phyloP scores from a whole-genome alignment of 768 basidiomycete genomes.

The Tylopilus felleus region DNA sequence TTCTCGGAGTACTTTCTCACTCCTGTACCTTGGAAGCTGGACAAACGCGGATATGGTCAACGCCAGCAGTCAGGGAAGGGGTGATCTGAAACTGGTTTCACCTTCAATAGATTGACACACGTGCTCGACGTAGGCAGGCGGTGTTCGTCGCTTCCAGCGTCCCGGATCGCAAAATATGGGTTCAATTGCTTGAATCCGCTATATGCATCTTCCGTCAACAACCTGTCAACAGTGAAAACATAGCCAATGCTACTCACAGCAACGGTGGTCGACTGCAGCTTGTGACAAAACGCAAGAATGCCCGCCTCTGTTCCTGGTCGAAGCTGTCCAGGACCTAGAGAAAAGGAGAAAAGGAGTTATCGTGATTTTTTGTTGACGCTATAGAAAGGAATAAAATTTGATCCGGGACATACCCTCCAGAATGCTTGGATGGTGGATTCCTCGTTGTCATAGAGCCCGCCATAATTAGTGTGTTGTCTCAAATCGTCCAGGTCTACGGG shows the following conservation, averaged over 20 bases:
- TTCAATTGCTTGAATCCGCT: conserved; percentile 85
- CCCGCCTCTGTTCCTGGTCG: conserved; percentile 72
- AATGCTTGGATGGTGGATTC: conserved; percentile 73
- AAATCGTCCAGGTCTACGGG: conserved; percentile 85
- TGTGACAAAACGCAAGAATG: conserved; percentile 87
- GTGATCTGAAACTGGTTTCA: conserved; percentile 23
- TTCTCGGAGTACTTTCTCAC: conserved; percentile 57
- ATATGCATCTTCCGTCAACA: neutral
- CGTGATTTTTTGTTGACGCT: too few relatives aligned
- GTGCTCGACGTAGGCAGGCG: conserved; percentile 78
- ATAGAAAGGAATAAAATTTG: neutral
- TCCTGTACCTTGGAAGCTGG: conserved; percentile 69
- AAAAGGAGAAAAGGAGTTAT: neutral
- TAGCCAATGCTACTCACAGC: conserved; percentile 48
- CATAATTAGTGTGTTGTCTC: conserved; percentile 72
- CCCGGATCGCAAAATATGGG: conserved; percentile 87
- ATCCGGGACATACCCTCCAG: conserved; percentile 63
- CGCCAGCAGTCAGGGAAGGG: neutral
- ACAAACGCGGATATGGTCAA: neutral
- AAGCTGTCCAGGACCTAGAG: conserved; percentile 72
- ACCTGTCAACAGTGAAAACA: neutral
- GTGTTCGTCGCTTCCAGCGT: conserved; percentile 67
- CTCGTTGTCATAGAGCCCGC: conserved; percentile 69
- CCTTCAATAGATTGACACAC: conserved; percentile 91
- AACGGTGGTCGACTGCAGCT: conserved; percentile 88